phyloP scores from a whole-genome alignment of 495 filamentous ascomycete genomes.

The Bacidia rubella region DNA sequence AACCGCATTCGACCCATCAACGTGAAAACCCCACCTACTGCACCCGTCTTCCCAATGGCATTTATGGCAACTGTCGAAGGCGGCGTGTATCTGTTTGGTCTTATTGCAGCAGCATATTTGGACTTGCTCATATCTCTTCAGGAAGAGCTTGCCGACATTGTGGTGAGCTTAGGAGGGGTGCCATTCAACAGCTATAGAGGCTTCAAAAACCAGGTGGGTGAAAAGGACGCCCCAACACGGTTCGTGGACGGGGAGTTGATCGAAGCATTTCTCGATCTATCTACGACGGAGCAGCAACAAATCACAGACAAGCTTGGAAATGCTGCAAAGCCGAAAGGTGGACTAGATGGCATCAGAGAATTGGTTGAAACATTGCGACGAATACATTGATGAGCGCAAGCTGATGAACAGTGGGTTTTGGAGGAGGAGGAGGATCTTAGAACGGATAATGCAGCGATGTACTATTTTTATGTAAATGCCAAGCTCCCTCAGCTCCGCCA shows the following conservation, averaged over 20 bases:
- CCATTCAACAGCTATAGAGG: conserved; percentile 66
- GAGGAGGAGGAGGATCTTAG: neutral
- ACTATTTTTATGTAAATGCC: neutral
- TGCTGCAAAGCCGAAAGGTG: conserved; percentile 57
- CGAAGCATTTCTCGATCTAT: conserved; percentile 65
- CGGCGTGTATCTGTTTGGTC: conserved; percentile 75
- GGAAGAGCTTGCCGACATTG: conserved; percentile 45
- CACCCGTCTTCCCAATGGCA: conserved; percentile 63
- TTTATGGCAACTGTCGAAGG: conserved; percentile 91
- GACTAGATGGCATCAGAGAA: conserved; percentile 61
- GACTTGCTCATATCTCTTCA: conserved; percentile 81
- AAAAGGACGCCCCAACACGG: conserved; percentile 62
- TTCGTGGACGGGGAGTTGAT: conserved; percentile 91
- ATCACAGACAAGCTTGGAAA: conserved; percentile 44
- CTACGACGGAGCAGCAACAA: conserved; percentile 47
- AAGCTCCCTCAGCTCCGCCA: neutral
- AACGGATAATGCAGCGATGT: neutral
- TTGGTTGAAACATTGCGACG: conserved; percentile 24
- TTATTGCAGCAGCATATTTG: conserved; percentile 53
- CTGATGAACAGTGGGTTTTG: neutral
- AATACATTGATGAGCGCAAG: conserved; percentile 9
- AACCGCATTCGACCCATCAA: conserved; percentile 60
- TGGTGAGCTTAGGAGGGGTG: conserved; percentile 55
- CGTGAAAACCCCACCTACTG: conserved; percentile 38
- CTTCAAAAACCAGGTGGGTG: conserved; percentile 56